These are phyloP conservation scores for Afroboletus lepidellus DNA, from an alignment of 1,284 basidiomycete species.

Conservation along the genomic window DNA sequence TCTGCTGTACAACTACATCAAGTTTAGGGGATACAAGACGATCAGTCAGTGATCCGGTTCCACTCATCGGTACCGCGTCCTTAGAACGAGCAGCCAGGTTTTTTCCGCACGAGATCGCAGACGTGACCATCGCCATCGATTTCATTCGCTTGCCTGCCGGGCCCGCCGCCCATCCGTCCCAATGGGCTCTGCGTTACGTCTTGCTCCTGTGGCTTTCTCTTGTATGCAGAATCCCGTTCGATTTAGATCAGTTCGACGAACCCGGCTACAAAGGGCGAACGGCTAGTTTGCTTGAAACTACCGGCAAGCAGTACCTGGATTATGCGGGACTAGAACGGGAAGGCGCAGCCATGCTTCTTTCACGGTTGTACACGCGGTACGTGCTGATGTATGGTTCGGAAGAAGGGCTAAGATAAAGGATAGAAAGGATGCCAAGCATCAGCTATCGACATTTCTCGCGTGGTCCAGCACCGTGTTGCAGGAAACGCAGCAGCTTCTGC, in stretches of 20 bases:
- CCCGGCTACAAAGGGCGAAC: conserved; percentile 46
- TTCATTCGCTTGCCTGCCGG: conserved; percentile 58
- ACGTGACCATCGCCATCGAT: conserved; percentile 74
- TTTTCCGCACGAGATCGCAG: conserved; percentile 87
- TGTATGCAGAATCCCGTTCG: conserved; percentile 93
- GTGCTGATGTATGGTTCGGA: conserved; percentile 10
- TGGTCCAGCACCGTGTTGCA: conserved; percentile 42
- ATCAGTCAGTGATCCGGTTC: conserved; percentile 64
- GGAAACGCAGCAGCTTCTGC: conserved; percentile 46
- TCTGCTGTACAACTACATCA: conserved; percentile 83
- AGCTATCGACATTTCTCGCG: conserved; percentile 51
- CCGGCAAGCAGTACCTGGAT: conserved; percentile 61
- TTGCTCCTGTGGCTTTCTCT: conserved; percentile 92
- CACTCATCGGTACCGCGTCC: conserved; percentile 7
- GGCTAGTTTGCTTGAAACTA: conserved; percentile 52
- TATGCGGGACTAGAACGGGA: conserved; percentile 82
- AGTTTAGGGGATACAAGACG: conserved; percentile 89
- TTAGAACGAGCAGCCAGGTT: conserved; percentile 63
- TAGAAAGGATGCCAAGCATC: conserved; percentile 63
- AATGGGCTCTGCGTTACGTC: conserved; percentile 86
- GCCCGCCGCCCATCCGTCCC: conserved; percentile 40
- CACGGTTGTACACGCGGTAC: conserved; percentile 77
- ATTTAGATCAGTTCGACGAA: conserved; percentile 82
- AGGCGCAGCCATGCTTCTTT: conserved; percentile 70
- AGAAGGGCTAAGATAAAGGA: conserved; percentile 13